Evolutionary conservation across 2,329 filamentous ascomycete genomes (phyloP), one percentile per base, ranked within the genome.

Genomic region (Passalora sequoiae): DNA sequence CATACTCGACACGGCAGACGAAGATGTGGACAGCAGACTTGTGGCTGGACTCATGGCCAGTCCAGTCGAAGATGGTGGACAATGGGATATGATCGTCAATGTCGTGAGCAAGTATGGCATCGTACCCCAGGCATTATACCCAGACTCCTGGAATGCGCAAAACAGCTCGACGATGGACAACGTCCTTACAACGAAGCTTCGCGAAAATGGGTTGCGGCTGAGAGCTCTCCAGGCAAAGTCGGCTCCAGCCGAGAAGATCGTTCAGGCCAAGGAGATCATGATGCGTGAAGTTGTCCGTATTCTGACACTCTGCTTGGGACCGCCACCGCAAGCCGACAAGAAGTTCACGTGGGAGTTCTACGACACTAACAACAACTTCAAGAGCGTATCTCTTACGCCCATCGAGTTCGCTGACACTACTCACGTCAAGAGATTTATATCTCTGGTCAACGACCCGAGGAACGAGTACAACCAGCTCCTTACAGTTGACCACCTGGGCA

Each of bases 61-160:
- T 16, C 83, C 87, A 1, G 80, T 92, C 4, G 78, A 76, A 6
- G 89, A 94, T 60, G 88, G 89, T 20, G 88, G 89, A 0, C 87
- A 94, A 94, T 86, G 86, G 94, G 87, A 82, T 87, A 94, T 94
- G 87, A 83, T 89, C 2, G 84, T 80, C 53, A 94, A 94, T 58
- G 70, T 94, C 7, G 86, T 94, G 4, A 69, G 78, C 32, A 94
- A 94, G 68, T 94, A 94, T 60, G 89, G 89, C 20, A 76, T 94
- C 12, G 67, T 92, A 0, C 88, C 88, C 3, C 85, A 94, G 62
- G 69, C 73, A 0, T 67, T 94, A 2, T 94, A 92, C 61, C 88
- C 88, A 0, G 89, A 94, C 62, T 81, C 76, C 41, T 91, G 77
- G 73, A 91, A 86, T 62, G 86, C 88, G 3, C 76, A 76, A 70